These are phyloP conservation scores for Eremochloa ophiuroides DNA, from an alignment of 176 grass and related monocot genomes.

Conservation along the genomic window DNA sequence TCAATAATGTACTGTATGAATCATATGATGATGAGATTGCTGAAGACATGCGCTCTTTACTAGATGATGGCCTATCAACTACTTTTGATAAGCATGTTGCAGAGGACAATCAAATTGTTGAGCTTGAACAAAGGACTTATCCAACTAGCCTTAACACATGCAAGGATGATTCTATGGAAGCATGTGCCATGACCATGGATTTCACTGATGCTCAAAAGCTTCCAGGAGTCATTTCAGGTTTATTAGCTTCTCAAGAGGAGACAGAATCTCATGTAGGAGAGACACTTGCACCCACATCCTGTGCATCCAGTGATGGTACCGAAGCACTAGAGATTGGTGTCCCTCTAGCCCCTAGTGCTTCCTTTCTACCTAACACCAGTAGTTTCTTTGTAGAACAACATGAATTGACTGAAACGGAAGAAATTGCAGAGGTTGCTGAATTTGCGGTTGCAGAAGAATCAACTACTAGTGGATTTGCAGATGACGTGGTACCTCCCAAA, in stretches of 20 bases:
- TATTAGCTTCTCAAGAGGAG: constrained; percentile 18
- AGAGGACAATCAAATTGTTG: constrained; percentile 18
- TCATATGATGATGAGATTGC: constrained; percentile 22
- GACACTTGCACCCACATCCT: background rate
- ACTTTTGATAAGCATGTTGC: constrained; percentile 3
- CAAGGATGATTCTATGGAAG: constrained; percentile 26
- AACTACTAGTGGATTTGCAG: background rate
- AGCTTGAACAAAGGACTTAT: constrained; percentile 33
- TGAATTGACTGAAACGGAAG: constrained; percentile 19
- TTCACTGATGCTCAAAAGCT: constrained; percentile 30
- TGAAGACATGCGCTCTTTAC: constrained; percentile 26
- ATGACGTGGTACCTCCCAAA: constrained; percentile 20
- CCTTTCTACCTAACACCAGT: background rate
- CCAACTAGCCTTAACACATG: constrained; percentile 27
- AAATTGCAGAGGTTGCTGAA: constrained; percentile 28
- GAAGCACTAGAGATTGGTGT: background rate
- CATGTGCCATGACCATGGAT: background rate
- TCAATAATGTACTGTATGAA: constrained; percentile 12
- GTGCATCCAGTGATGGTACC: constrained; percentile 10
- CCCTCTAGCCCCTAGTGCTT: background rate
- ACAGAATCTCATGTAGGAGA: constrained; percentile 6
- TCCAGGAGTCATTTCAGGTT: constrained; percentile 6
- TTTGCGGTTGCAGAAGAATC: constrained; percentile 40
- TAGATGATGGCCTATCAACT: constrained; percentile 27
- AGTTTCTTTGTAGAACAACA: background rate